A percentile compares a stretch with the other conserved stretches of the same genome.
These are phyloP conservation scores for Stevia rebaudiana DNA, from an alignment of 140 eudicot genomes.

Conservation along the genomic window DNA sequence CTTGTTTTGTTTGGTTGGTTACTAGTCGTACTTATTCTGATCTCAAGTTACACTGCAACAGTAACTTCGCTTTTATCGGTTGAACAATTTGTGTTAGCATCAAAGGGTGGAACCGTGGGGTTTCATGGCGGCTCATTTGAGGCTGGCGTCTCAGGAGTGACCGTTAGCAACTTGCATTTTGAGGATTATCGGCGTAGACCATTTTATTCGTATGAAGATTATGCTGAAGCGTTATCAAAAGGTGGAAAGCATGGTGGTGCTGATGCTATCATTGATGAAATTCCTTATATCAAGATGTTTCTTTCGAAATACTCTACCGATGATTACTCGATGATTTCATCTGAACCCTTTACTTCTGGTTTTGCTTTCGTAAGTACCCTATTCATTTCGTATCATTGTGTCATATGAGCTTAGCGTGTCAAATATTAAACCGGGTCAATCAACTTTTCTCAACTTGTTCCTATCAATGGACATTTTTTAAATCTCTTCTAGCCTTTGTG, in stretches of 20 bases:
- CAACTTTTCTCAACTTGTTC: too few relatives aligned
- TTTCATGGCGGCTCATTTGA: constrained; percentile 9
- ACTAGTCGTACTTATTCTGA: constrained; percentile 36
- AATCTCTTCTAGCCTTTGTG: too few relatives aligned
- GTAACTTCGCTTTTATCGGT: constrained; percentile 26
- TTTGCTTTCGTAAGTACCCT: constrained; percentile 24
- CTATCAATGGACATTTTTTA: too few relatives aligned
- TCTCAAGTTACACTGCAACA: constrained; percentile 33
- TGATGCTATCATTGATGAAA: constrained; percentile 17
- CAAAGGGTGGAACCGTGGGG: background rate
- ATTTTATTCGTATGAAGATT: constrained; percentile 20
- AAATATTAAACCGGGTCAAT: too few relatives aligned
- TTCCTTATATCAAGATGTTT: constrained; percentile 6
- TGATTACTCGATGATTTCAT: background rate
- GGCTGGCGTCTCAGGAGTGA: constrained; percentile 6
- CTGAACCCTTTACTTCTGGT: constrained; percentile 5
- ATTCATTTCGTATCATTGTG: background rate
- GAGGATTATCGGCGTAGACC: constrained; percentile 9
- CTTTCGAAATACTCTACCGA: background rate
- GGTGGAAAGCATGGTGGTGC: constrained; percentile 32
- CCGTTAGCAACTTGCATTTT: constrained; percentile 13
- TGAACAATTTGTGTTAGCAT: constrained; percentile 8
- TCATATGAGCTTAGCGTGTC: too few relatives aligned
- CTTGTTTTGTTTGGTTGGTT: constrained; percentile 30
- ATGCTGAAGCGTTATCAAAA: constrained; percentile 24